A percentile compares a stretch with the other conserved stretches of the same genome.
These are phyloP conservation scores for Aspergillus quadricinctus DNA, from an alignment of 2,329 filamentous ascomycete species.

Conservation along the genomic window DNA sequence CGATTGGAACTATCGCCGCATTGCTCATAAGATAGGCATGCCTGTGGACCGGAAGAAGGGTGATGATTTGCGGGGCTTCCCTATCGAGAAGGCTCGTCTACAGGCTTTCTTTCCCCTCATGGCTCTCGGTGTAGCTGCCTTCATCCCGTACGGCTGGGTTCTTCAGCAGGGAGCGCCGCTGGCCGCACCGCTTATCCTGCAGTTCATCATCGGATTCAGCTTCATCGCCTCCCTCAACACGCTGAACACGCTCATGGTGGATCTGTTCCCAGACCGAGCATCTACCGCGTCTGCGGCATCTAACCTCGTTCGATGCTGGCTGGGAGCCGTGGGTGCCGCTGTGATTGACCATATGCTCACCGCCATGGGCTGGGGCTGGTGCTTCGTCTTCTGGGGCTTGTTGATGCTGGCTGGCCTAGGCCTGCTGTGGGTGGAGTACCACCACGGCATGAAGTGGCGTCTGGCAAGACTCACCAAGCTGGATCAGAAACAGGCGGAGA, in stretches of 20 bases:
- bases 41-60: slow-evolving; percentile 27
- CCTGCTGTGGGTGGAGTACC: slow-evolving; percentile 14
- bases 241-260: slow-evolving; percentile 27
- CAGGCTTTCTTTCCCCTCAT: slow-evolving; percentile 22
- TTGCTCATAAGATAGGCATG: slow-evolving; percentile 10
- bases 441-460: slow-evolving; percentile 18
- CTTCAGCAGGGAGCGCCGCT: slow-evolving; percentile 18
- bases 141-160: slow-evolving; percentile 31
- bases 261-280: slow-evolving; percentile 22
- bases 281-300: slow-evolving; percentile 26
- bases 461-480: not conserved
- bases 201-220: slow-evolving; percentile 28
- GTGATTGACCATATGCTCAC: slow-evolving; percentile 23
- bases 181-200: slow-evolving; percentile 25
- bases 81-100: slow-evolving; percentile 28
- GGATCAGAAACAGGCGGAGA: slow-evolving; percentile 10
- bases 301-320: slow-evolving; percentile 27
- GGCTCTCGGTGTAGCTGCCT: slow-evolving; percentile 19
- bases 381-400: slow-evolving; percentile 23
- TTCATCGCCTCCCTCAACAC: slow-evolving; percentile 19
- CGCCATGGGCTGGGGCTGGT: slow-evolving; percentile 24
- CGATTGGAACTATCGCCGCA: slow-evolving; percentile 20
- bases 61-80: slow-evolving; percentile 45
- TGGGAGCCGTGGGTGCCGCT: slow-evolving; percentile 25
- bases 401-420: slow-evolving; percentile 12